Conservation (phyloP, 306 rosid genomes). For the Carpinus fangiana region DNA sequence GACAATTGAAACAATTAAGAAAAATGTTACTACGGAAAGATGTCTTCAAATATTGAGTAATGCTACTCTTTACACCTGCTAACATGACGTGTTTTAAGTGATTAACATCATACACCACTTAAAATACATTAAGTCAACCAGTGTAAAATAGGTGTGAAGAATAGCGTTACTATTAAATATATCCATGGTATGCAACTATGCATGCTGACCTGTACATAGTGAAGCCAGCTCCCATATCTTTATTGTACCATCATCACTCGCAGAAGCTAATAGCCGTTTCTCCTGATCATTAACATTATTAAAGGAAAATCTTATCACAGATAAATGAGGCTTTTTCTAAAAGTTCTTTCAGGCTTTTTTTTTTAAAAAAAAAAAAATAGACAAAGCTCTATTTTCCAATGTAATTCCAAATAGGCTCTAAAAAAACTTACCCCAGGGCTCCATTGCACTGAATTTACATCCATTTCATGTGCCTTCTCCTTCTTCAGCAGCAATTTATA, state of each 20-base stretch:
- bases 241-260: slow-evolving; percentile 9
- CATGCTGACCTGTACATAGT: background rate
- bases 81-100: too few species aligned
- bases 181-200: background rate
- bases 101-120: too few species aligned
- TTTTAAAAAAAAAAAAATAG: background rate
- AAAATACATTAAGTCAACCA: too few species aligned
- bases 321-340: background rate
- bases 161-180: background rate
- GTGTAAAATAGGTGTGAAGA: too few species aligned
- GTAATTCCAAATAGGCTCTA: background rate
- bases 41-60: background rate
- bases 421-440: slow-evolving; percentile 79
- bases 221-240: slow-evolving; percentile 10
- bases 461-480: slow-evolving; percentile 84
- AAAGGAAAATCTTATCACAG: background rate
- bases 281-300: background rate
- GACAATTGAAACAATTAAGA: slow-evolving; percentile 15
- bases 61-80: too few species aligned
- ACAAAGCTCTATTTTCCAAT: background rate
- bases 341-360: slow-evolving; percentile 6
- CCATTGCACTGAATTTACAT: slow-evolving; percentile 82
- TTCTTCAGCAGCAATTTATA: slow-evolving; percentile 68
- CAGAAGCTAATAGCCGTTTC: slow-evolving; percentile 5
- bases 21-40: background rate